Conservation (phyloP, 192 early-diverging fungal genomes). For the Rhizophlyctis rosea region DNA sequence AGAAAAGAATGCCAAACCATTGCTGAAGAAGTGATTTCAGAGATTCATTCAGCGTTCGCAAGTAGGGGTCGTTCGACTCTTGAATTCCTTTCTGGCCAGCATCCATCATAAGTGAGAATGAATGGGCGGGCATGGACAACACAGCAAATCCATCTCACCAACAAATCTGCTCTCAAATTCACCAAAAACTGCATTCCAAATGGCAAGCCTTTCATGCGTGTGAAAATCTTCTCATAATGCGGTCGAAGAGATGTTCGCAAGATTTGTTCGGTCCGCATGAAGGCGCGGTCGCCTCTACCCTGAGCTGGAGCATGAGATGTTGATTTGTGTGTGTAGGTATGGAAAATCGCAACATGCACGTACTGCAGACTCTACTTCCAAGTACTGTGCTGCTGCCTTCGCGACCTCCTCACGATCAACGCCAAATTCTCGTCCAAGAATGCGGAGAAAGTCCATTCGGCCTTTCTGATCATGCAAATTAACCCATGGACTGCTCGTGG, state of each 20-base stretch:
- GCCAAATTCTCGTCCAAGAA: conserved; percentile 28
- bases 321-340: neutral
- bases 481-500: too few species aligned
- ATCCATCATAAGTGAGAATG: too few species aligned
- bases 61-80: conserved; percentile 42
- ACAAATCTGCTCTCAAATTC: conserved; percentile 70
- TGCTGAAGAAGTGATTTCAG: conserved; percentile 66
- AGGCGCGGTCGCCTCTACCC: conserved; percentile 10
- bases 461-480: conserved; percentile 11
- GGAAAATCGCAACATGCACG: neutral
- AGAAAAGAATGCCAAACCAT: conserved; percentile 69
- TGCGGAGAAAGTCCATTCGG: conserved; percentile 13
- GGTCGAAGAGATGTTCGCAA: conserved; percentile 68
- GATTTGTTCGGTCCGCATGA: conserved; percentile 46
- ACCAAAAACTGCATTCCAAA: conserved; percentile 80
- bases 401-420: conserved; percentile 8
- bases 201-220: conserved; percentile 70
- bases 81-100: conserved; percentile 24
- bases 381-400: conserved; percentile 10
- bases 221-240: conserved; percentile 69
- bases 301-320: neutral
- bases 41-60: conserved; percentile 59
- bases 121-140: too few species aligned
- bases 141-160: too few species aligned
- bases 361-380: neutral